Evolutionary conservation across 2,329 filamentous ascomycete genomes (phyloP).

Genomic region (Didymella glomerata): DNA sequence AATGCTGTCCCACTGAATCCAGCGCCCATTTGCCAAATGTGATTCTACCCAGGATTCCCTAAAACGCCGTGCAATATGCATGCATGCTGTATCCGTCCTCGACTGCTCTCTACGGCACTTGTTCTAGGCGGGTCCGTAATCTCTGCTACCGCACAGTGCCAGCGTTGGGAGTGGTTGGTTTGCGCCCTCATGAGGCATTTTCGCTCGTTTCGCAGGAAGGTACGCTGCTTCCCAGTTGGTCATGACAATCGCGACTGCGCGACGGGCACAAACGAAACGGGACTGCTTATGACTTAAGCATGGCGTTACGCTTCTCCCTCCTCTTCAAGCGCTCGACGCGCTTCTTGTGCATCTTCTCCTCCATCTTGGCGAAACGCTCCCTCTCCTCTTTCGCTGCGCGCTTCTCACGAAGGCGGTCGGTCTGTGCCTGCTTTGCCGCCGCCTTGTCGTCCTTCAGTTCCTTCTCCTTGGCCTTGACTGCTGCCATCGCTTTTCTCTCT

Average conservation of each 20-base stretch:
- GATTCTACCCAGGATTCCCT: background rate
- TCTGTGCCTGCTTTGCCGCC: slow-evolving; percentile 69
- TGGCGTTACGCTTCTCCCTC: slow-evolving; percentile 95
- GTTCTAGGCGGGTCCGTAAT: background rate
- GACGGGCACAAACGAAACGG: too few relatives aligned
- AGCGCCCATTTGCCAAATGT: background rate
- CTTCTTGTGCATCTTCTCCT: slow-evolving; percentile 97
- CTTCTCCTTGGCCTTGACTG: slow-evolving; percentile 92
- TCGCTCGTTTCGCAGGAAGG: background rate
- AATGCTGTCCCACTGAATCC: background rate
- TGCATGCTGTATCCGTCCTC: background rate
- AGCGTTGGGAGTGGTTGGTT: background rate
- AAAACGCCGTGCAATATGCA: slow-evolving; percentile 19
- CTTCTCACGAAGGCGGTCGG: slow-evolving; percentile 84
- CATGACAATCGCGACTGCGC: slow-evolving; percentile 25
- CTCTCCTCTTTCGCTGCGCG: slow-evolving; percentile 90
- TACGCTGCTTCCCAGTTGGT: background rate
- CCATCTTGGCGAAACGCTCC: slow-evolving; percentile 91
- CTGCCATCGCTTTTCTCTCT: slow-evolving; percentile 71
- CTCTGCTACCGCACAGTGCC: background rate
- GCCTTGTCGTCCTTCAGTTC: slow-evolving; percentile 96
- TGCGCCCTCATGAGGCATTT: background rate
- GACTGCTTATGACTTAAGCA: slow-evolving; percentile 59
- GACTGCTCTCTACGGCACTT: background rate
- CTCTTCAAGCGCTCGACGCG: slow-evolving; percentile 91